Base-by-base conservation (phyloP, 2,329 filamentous ascomycete species). In the Penicillium sp. region DNA sequence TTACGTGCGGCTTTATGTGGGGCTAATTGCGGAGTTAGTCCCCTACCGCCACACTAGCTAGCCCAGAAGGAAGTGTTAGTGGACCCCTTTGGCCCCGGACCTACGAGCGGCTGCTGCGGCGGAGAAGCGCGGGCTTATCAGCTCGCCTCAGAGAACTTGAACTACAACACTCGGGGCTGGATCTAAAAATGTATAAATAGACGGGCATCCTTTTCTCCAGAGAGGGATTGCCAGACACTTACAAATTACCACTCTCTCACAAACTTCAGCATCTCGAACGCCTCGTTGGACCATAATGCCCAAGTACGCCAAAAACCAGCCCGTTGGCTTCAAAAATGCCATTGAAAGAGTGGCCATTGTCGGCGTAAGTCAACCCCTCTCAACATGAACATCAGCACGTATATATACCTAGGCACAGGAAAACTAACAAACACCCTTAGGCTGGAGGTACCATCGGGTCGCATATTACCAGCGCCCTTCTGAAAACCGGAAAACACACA, bases 401-500 rank as follows among this genome's bases (percentile, higher is more conserved):
- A 26, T 27, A n/a, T 37, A 5, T 5, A 10, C 12, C 18, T 13
- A 12, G 8, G 7, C 34, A 52, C 26, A 49, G 15, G 3, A 44
- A 32, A 1, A 44, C 49, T 63, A 53, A 65, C 36, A 44, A 53
- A 34, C 12, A 8, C 3, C 1, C 23, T 39, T 41, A 75, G 72
- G 72, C 70, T 4, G 67, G 66, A 41, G 73, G 72, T 2, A 66
- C 58, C 4, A 41, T 72, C 56, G 72, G 70, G 13, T 63, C 54
- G 1, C 49, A 60, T 37, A 60, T 74, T 17, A 51, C 56, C 7
- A 32, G 41, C 0, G 64, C 65, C 10, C 75, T 84, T 1, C 63
- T 83, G 3, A 61, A 73, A 10, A 74, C 72, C 1, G 78, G 78
- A 32, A 80, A 75, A 55, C 80, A 84, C 60, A 73, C 67, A 10